Evolutionary conservation across 2,329 filamentous ascomycete genomes (phyloP).

Genomic region (Macrophomina phaseolina): DNA sequence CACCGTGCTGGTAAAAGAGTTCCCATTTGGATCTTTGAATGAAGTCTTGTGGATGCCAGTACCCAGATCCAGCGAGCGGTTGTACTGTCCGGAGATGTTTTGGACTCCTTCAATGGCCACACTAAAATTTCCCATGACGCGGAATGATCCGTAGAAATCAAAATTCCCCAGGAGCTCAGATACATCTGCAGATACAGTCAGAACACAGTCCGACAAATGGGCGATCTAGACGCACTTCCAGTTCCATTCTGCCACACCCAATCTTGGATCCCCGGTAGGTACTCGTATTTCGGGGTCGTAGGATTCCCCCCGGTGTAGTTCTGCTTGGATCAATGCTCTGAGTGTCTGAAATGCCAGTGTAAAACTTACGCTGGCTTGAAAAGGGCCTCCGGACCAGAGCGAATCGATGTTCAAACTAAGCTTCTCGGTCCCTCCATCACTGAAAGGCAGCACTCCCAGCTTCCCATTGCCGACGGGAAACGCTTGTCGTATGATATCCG

Average conservation of each 20-base stretch:
- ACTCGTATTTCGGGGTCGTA: constrained; percentile 38
- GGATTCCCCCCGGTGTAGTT: constrained; percentile 58
- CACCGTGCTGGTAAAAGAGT: constrained; percentile 41
- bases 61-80: constrained; percentile 51
- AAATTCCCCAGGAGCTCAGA: constrained; percentile 46
- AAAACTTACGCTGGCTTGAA: constrained; percentile 47
- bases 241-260: constrained; percentile 56
- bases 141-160: constrained; percentile 53
- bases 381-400: constrained; percentile 59
- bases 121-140: constrained; percentile 55
- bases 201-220: background rate
- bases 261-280: constrained; percentile 50
- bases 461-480: constrained; percentile 58
- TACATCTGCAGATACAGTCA: constrained; percentile 34
- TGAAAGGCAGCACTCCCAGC: constrained; percentile 54
- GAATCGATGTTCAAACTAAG: constrained; percentile 56
- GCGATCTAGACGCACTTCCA: constrained; percentile 16
- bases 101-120: constrained; percentile 45
- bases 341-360: too few species aligned
- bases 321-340: constrained; percentile 30
- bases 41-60: constrained; percentile 48
- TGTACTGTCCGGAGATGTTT: constrained; percentile 41
- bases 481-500: constrained; percentile 34
- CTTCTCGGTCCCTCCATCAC: constrained; percentile 50
- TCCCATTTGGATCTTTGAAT: constrained; percentile 37